Conservation (phyloP, 345 rosid genomes). For the Lepidium africanum region DNA sequence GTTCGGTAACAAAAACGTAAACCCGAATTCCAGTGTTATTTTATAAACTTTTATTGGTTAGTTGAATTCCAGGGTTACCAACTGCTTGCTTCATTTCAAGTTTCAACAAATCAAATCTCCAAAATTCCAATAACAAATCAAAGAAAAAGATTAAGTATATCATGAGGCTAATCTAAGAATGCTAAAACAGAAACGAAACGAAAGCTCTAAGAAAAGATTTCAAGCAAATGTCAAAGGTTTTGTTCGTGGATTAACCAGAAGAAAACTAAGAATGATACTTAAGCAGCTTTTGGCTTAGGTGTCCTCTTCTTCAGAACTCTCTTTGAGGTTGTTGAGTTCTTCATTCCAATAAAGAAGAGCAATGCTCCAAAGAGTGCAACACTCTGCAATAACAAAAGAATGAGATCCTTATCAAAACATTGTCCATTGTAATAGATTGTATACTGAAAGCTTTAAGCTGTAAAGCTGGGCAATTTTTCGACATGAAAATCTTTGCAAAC, state of each 20-base stretch:
- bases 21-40: no score
- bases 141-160: neutral
- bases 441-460: neutral
- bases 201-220: neutral
- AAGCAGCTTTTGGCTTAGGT: slow-evolving; percentile 45
- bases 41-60: no score
- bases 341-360: slow-evolving; percentile 85
- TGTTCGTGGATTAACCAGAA: neutral
- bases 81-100: neutral
- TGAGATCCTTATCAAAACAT: neutral
- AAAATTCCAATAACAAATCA: neutral
- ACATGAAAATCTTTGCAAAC: neutral
- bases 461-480: neutral
- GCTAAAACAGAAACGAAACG: neutral
- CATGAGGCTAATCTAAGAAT: slow-evolving; percentile 15
- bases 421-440: neutral
- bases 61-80: no score
- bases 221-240: neutral
- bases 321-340: slow-evolving; percentile 52
- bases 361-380: slow-evolving; percentile 84
- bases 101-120: slow-evolving; percentile 15
- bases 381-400: slow-evolving; percentile 33
- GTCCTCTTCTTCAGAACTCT: slow-evolving; percentile 51
- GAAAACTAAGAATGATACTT: slow-evolving; percentile 1
- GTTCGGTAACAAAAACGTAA: no score